A percentile compares a stretch with the other conserved stretches of the same genome.
Evolutionary conservation across 73 alveolate species (phyloP).

Genomic region (Paramecium primaurelia): DNA sequence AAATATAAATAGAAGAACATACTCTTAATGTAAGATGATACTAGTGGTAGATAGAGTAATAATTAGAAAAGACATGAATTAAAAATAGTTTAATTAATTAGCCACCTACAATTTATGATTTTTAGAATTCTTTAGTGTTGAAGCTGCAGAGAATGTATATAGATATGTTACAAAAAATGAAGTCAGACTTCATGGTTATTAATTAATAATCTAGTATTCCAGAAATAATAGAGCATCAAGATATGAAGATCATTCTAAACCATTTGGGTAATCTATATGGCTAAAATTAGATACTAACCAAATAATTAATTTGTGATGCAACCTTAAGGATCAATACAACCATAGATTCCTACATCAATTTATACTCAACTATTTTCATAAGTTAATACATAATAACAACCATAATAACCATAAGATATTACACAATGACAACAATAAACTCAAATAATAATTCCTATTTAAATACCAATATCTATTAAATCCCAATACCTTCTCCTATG

Average conservation of each 20-base stretch:
- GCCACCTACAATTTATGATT: slow-evolving; percentile 57
- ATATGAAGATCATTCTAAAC: slow-evolving; percentile 27
- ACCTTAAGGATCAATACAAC: not conserved
- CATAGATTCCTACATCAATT: not conserved
- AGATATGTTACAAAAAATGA: slow-evolving; percentile 36
- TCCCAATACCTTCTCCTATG: not conserved
- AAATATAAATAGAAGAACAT: slow-evolving; percentile 18
- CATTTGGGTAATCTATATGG: not conserved
- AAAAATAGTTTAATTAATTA: slow-evolving; percentile 24
- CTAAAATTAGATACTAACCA: not conserved
- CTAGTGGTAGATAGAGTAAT: slow-evolving; percentile 22
- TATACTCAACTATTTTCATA: not conserved
- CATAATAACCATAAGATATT: not conserved
- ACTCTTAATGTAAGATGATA: slow-evolving; percentile 31
- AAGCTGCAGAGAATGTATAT: slow-evolving; percentile 57
- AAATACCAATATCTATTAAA: not conserved
- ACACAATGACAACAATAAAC: not conserved
- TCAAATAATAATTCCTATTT: not conserved
- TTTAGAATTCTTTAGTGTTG: slow-evolving; percentile 55
- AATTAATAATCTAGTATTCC: slow-evolving; percentile 2
- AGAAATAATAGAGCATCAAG: slow-evolving; percentile 29
- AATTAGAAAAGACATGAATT: slow-evolving; percentile 43
- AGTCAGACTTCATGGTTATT: slow-evolving; percentile 27
- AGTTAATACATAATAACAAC: not conserved
- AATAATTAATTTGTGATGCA: not conserved